These are phyloP conservation scores for Euptelea pleiosperma DNA, from an alignment of 164 flowering plant species.

Conservation along the genomic window DNA sequence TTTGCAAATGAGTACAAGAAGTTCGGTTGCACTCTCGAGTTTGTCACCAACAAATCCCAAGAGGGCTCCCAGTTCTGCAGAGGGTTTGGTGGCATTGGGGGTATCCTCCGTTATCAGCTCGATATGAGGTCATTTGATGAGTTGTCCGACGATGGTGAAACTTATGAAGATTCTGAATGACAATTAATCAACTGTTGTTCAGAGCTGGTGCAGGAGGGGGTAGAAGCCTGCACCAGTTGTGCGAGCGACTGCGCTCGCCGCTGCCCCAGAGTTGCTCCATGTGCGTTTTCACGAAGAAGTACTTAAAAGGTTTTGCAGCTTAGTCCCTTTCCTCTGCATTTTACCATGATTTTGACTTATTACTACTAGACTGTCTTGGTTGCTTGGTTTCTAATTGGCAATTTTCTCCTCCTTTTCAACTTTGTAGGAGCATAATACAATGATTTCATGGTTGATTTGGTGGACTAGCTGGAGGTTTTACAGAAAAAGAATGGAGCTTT, in stretches of 20 bases:
- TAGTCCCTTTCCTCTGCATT: neutral
- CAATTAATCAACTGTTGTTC: constrained; percentile 30
- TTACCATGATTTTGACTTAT: too few relatives aligned
- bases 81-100: constrained; percentile 36
- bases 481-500: too few relatives aligned
- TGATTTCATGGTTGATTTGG: too few relatives aligned
- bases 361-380: neutral
- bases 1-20: constrained; percentile 35
- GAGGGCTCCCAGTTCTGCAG: constrained; percentile 15
- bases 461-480: too few relatives aligned
- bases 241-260: neutral
- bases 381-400: neutral
- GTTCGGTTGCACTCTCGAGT: constrained; percentile 21
- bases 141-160: constrained; percentile 21
- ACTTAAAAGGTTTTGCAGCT: neutral
- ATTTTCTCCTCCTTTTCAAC: neutral
- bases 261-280: neutral
- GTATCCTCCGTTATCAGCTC: constrained; percentile 34
- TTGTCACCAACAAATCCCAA: constrained; percentile 13
- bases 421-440: neutral
- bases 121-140: constrained; percentile 12
- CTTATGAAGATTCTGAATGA: constrained; percentile 38
- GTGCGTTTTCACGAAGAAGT: neutral
- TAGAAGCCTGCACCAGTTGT: constrained; percentile 19
- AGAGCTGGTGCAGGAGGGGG: constrained; percentile 23